phyloP scores from a whole-genome alignment of 768 basidiomycete genomes.

The Saitozyma sp. region DNA sequence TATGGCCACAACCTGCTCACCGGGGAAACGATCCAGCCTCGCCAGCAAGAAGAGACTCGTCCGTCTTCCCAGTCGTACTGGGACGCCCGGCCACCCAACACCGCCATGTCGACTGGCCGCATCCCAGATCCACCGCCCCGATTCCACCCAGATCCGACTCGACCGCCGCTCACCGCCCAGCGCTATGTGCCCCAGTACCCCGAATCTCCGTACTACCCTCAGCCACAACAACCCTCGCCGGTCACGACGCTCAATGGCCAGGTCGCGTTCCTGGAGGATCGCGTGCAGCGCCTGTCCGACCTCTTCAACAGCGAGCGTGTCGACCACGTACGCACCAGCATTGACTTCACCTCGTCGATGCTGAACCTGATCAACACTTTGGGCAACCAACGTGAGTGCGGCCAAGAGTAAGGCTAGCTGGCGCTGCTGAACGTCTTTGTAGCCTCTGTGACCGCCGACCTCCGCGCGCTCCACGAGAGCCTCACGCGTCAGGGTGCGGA shows the following conservation, averaged over 20 bases:
- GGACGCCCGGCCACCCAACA: neutral
- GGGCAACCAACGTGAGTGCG: slow-evolving; percentile 25
- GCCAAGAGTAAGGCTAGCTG: neutral
- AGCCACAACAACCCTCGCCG: slow-evolving; percentile 8
- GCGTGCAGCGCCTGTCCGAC: slow-evolving; percentile 19
- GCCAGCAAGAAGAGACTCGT: slow-evolving; percentile 7
- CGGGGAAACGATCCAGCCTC: slow-evolving; percentile 16
- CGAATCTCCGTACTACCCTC: slow-evolving; percentile 22
- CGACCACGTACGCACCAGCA: slow-evolving; percentile 25
- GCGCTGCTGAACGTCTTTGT: neutral
- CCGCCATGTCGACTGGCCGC: neutral
- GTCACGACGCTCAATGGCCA: slow-evolving; percentile 17
- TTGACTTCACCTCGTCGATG: slow-evolving; percentile 32
- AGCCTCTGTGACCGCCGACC: neutral
- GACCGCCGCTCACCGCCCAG: slow-evolving; percentile 18
- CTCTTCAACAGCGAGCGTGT: slow-evolving; percentile 28
- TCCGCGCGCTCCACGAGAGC: slow-evolving; percentile 17
- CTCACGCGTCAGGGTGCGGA: slow-evolving; percentile 12
- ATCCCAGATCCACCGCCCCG: neutral
- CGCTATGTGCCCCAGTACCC: neutral
- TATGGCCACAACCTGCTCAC: slow-evolving; percentile 18
- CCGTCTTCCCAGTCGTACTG: slow-evolving; percentile 1
- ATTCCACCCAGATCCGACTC: slow-evolving; percentile 20
- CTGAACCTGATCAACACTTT: slow-evolving; percentile 30
- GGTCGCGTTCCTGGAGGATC: slow-evolving; percentile 30